phyloP scores from a whole-genome alignment of 352 stramenopile species.

The Thraustotheca clavata region DNA sequence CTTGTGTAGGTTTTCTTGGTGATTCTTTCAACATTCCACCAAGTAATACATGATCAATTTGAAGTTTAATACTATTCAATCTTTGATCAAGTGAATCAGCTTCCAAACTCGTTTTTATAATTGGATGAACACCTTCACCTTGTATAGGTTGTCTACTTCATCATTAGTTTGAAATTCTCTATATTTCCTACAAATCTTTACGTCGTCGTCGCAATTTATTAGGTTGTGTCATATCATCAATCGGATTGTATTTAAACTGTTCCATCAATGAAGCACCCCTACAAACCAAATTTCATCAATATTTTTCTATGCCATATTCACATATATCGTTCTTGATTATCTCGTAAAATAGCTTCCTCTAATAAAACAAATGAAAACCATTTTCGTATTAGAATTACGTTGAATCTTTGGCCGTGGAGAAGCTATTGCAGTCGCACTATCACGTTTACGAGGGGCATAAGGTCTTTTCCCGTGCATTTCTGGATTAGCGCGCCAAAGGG shows the following conservation, averaged over 20 bases:
- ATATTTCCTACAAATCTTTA: constrained; percentile 1
- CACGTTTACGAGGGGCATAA: too few relatives aligned
- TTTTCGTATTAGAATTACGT: too few relatives aligned
- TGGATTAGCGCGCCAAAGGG: too few relatives aligned
- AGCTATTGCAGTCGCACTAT: too few relatives aligned
- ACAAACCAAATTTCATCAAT: too few relatives aligned
- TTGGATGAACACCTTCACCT: not conserved
- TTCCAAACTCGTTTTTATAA: constrained; percentile 14
- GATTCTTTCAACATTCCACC: not conserved
- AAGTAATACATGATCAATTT: constrained; percentile 19
- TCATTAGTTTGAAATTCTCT: not conserved
- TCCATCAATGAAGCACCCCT: too few relatives aligned
- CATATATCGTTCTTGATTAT: too few relatives aligned
- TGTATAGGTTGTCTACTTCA: not conserved
- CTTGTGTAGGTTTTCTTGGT: not conserved
- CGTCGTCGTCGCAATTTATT: constrained; percentile 11
- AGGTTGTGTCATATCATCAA: not conserved
- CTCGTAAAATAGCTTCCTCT: too few relatives aligned
- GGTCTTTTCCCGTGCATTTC: too few relatives aligned
- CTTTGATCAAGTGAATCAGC: constrained; percentile 14
- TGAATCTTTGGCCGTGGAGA: too few relatives aligned
- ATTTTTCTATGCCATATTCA: too few relatives aligned
- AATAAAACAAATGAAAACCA: too few relatives aligned
- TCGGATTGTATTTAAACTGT: not conserved
- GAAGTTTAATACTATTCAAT: constrained; percentile 9